Base-by-base conservation (phyloP, 2,329 filamentous ascomycete species). In the Aspergillus tamarii region DNA sequence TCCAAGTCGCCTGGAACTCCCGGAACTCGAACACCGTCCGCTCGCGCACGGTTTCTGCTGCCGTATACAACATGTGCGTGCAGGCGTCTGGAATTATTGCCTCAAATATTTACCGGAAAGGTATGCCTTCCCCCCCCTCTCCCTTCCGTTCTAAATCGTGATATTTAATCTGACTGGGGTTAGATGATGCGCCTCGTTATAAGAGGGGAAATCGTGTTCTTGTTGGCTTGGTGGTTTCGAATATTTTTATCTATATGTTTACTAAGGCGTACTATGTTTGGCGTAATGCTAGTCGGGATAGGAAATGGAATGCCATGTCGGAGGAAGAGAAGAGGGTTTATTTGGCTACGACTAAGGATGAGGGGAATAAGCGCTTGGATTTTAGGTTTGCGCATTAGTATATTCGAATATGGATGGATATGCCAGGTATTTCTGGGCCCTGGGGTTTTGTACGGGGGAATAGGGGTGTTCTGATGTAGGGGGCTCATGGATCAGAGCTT, bases 11-110 rank as follows among this genome's bases (percentile, higher is more conserved):
- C 14, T 73, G 76, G 57, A 77, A 73, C 52, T 77, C 74, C 6
- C 63, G 75, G 16, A 76, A 77, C 56, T 70, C 76, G 1, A 76
- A 75, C 2, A 73, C 75, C 1, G 77, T 78, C 8, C 67, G 75
- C n/a, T 78, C 77, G 2, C 63, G 76, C 5, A 77, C 77, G 0
- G 76, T 78, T 4, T 72, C 71, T 7, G 73, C 73, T 12, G 77
- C 78, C 1, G 36, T 80, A 28, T 80, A 80, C 64, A 80, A 80
- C 43, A 80, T 80, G 75, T 66, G 68, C 12, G 76, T 80, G 11
- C 78, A 80, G 60, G 43, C 72, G 1, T 70, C 69, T 9, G 72
- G 67, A 39, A 76, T 80, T 52, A 70, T 78, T 26, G 62, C 64
- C 0, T 67, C 66, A 14, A 75, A 75, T 57, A 71, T 74, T 52